phyloP scores from a whole-genome alignment of 305 asterid species.

The Fraxinus nigra region DNA sequence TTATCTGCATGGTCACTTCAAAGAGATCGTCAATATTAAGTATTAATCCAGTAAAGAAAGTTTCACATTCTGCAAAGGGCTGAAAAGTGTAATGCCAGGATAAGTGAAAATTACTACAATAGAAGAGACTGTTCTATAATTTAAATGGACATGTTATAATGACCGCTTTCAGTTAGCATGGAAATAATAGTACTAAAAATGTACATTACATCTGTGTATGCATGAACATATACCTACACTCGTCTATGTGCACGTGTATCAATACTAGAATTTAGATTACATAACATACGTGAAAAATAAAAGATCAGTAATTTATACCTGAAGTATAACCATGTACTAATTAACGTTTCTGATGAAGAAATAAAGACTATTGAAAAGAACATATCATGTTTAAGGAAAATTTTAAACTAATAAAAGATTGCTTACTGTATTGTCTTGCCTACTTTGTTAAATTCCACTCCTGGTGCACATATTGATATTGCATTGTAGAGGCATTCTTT shows the following conservation, averaged over 20 bases:
- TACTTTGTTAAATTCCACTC: constrained; percentile 71
- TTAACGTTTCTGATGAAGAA: constrained; percentile 4
- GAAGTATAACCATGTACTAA: neutral
- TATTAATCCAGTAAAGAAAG: constrained; percentile 14
- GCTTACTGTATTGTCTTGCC: constrained; percentile 92
- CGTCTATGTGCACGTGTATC: neutral
- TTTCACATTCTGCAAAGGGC: neutral
- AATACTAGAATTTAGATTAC: neutral
- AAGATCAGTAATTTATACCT: neutral
- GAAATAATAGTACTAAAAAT: neutral
- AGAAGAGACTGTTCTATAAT: neutral
- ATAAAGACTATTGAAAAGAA: neutral
- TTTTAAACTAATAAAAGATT: constrained; percentile 16
- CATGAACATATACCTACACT: neutral
- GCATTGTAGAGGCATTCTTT: constrained; percentile 82
- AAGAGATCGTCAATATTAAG: constrained; percentile 31
- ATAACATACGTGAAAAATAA: neutral
- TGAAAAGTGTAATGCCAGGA: constrained; percentile 4
- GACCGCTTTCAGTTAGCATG: neutral
- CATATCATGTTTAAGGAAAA: constrained; percentile 5
- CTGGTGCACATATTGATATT: constrained; percentile 87
- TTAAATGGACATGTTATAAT: neutral
- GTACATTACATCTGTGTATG: neutral
- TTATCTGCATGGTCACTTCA: constrained; percentile 86
- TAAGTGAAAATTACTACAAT: neutral